These are phyloP conservation scores for Smittium culicis DNA, from an alignment of 371 early-diverging fungal species.

Conservation along the genomic window DNA sequence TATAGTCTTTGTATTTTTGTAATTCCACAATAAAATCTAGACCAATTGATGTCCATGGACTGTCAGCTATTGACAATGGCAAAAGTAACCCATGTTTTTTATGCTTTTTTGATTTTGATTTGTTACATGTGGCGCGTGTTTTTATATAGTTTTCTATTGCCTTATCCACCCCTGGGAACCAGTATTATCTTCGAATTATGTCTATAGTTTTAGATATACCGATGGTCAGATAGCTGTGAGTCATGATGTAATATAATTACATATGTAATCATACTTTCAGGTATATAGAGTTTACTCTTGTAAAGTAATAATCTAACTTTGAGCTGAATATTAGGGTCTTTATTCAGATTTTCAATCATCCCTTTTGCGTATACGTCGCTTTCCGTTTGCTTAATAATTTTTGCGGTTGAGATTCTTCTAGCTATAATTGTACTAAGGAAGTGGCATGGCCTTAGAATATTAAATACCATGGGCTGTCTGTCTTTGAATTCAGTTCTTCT, in stretches of 20 bases:
- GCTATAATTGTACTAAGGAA: background rate
- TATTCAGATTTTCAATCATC: no score
- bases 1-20: slow-evolving; percentile 22
- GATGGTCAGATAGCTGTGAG: background rate
- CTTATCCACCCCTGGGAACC: background rate
- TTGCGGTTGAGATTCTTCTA: no score
- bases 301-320: no score
- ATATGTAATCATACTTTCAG: background rate
- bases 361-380: no score
- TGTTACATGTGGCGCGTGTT: slow-evolving; percentile 3
- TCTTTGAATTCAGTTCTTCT: background rate
- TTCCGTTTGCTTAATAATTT: no score
- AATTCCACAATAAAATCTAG: slow-evolving; percentile 38
- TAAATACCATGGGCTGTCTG: background rate
- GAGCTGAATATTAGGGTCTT: no score
- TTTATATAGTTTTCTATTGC: background rate
- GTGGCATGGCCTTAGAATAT: background rate
- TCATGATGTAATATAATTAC: background rate
- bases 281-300: no score
- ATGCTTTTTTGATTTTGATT: background rate
- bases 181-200: slow-evolving; percentile 2
- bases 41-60: slow-evolving; percentile 32
- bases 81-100: slow-evolving; percentile 26
- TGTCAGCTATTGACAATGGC: slow-evolving; percentile 26
- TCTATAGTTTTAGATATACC: slow-evolving; percentile 7